Conservation (phyloP, 75 land plant genomes). For the Azolla pinnata region DNA sequence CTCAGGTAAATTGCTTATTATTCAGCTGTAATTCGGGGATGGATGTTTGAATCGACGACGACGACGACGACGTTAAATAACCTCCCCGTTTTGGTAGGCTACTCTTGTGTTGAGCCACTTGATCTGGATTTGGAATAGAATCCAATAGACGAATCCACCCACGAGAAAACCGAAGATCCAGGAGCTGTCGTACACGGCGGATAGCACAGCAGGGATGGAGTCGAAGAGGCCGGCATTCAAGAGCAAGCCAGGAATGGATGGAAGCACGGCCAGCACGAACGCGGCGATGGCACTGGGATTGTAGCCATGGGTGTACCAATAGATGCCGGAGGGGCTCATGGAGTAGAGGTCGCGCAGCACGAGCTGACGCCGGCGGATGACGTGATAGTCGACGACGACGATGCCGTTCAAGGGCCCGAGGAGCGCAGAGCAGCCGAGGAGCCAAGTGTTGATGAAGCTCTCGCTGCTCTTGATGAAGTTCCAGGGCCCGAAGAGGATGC, state of each 20-base stretch:
- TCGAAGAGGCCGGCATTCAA: conserved; percentile 45
- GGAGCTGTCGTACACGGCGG: conserved; percentile 54
- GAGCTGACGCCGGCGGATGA: conserved; percentile 28
- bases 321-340: conserved; percentile 27
- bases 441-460: conserved; percentile 83
- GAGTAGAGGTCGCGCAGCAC: conserved; percentile 51
- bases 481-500: conserved; percentile 80
- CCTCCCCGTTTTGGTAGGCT: too few relatives aligned
- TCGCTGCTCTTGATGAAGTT: conserved; percentile 65
- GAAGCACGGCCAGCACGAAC: conserved; percentile 49
- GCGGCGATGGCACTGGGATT: conserved; percentile 59
- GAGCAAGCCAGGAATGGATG: conserved; percentile 72
- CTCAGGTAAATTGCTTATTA: too few relatives aligned
- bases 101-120: too few relatives aligned
- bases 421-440: conserved; percentile 83
- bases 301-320: conserved; percentile 61
- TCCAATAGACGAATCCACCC: conserved; percentile 53
- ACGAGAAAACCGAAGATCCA: conserved; percentile 75
- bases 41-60: too few relatives aligned
- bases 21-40: too few relatives aligned
- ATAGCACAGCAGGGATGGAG: conserved; percentile 16
- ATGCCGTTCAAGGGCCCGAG: conserved; percentile 85
- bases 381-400: conserved; percentile 57
- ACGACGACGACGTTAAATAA: too few relatives aligned
- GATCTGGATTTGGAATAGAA: conserved; percentile 24